These are phyloP conservation scores for Aaosphaeria pasadenensis DNA, from an alignment of 2,329 filamentous ascomycete species.

Conservation along the genomic window DNA sequence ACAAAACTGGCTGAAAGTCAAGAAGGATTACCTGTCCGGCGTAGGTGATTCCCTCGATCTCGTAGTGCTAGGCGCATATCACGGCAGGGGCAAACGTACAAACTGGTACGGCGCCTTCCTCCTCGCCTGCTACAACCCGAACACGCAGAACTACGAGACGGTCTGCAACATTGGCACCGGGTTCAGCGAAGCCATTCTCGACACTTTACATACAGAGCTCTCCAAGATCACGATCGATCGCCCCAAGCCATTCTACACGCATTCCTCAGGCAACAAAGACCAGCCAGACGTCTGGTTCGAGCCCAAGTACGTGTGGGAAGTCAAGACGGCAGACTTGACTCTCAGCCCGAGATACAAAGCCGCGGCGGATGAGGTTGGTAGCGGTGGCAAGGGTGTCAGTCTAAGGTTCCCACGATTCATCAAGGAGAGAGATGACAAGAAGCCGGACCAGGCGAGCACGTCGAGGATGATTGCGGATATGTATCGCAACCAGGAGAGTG, in stretches of 20 bases:
- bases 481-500: constrained; percentile 93
- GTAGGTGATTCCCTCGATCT: constrained; percentile 95
- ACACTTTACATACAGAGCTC: constrained; percentile 76
- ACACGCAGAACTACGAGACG: constrained; percentile 81
- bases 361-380: constrained; percentile 72
- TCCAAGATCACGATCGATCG: constrained; percentile 78
- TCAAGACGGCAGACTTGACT: constrained; percentile 93
- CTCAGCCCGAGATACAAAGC: constrained; percentile 91
- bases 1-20: constrained; percentile 98
- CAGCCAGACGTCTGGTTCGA: constrained; percentile 99
- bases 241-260: constrained; percentile 90
- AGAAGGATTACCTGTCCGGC: constrained; percentile 94
- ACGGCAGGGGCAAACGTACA: constrained; percentile 91
- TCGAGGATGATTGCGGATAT: constrained; percentile 89
- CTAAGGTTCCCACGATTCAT: constrained; percentile 92
- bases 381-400: constrained; percentile 75
- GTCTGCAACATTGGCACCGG: constrained; percentile 98
- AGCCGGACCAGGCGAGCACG: constrained; percentile 82
- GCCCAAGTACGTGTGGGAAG: constrained; percentile 91
- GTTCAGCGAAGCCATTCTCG: constrained; percentile 92
- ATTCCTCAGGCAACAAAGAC: constrained; percentile 80
- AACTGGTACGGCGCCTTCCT: constrained; percentile 95
- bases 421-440: constrained; percentile 90
- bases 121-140: constrained; percentile 86
- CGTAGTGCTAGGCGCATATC: constrained; percentile 91